These are phyloP conservation scores for Phytophthora aleatoria DNA, from an alignment of 352 stramenopile species.

Conservation along the genomic window DNA sequence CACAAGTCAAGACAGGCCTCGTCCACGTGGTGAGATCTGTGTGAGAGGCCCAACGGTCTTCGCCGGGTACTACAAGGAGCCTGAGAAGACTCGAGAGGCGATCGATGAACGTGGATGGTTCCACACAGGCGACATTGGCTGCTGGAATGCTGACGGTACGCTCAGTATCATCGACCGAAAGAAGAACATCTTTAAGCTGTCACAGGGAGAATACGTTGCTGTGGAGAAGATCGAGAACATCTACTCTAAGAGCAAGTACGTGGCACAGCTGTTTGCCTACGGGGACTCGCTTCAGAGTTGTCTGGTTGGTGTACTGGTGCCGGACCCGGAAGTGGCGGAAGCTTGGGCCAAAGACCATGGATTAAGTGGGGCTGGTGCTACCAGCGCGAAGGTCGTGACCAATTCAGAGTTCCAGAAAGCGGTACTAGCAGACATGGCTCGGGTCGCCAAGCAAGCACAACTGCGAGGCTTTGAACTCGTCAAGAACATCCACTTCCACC, in stretches of 20 bases:
- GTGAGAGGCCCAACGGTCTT: constrained; percentile 81
- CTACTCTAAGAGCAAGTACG: constrained; percentile 87
- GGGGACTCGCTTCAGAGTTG: constrained; percentile 93
- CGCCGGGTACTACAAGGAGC: constrained; percentile 93
- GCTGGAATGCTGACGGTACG: constrained; percentile 91
- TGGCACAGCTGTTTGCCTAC: constrained; percentile 94
- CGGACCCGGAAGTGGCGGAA: constrained; percentile 51
- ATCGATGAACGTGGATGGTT: constrained; percentile 94
- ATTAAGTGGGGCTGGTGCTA: constrained; percentile 31
- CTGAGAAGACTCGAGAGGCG: constrained; percentile 86
- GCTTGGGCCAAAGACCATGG: constrained; percentile 37
- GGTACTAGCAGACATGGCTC: constrained; percentile 75
- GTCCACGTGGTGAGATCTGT: constrained; percentile 55
- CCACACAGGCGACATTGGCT: constrained; percentile 94
- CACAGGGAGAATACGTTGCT: constrained; percentile 94
- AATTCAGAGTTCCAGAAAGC: constrained; percentile 53
- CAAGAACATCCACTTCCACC: constrained; percentile 85
- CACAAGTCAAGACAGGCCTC: constrained; percentile 62
- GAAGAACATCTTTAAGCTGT: constrained; percentile 93
- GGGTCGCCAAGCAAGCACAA: constrained; percentile 51
- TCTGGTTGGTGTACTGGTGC: constrained; percentile 93
- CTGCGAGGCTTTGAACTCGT: constrained; percentile 93
- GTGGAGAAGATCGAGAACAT: constrained; percentile 96
- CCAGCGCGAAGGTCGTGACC: constrained; percentile 35
- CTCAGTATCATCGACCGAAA: constrained; percentile 88